phyloP scores from a whole-genome alignment of 2,329 filamentous ascomycete genomes.

The Hymenoscyphus occultus region DNA sequence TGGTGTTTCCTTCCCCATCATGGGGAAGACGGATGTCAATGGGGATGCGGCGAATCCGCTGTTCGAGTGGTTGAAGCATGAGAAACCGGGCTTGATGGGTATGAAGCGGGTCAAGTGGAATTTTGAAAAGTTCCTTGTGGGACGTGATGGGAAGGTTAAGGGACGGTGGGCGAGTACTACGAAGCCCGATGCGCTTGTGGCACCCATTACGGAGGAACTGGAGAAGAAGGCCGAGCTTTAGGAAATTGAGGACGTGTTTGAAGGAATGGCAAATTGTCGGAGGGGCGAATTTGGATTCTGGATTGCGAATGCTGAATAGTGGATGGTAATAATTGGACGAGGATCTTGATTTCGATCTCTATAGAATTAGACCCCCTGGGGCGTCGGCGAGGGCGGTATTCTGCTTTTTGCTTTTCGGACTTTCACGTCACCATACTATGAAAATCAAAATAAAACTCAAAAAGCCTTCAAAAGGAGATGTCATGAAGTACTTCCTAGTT shows the following conservation, averaged over 20 bases:
- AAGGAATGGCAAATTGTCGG: no score
- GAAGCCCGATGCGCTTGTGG: slow-evolving; percentile 79
- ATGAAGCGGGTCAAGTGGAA: slow-evolving; percentile 98
- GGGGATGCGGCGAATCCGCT: slow-evolving; percentile 76
- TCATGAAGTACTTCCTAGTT: no score
- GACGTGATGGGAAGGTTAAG: slow-evolving; percentile 80
- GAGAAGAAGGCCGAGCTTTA: slow-evolving; percentile 13
- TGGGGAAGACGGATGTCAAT: slow-evolving; percentile 93
- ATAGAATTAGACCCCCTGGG: no score
- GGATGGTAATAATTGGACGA: no score
- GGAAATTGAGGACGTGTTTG: background rate
- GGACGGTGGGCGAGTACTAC: slow-evolving; percentile 83
- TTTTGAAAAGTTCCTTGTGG: slow-evolving; percentile 97
- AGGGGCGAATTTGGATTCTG: background rate
- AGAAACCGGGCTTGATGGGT: slow-evolving; percentile 80
- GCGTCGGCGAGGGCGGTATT: no score
- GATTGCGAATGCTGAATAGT: background rate
- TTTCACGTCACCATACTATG: no score
- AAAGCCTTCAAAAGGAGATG: no score
- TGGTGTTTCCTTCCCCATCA: slow-evolving; percentile 30
- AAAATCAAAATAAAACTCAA: no score
- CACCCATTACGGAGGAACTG: slow-evolving; percentile 67
- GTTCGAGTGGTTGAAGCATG: slow-evolving; percentile 70
- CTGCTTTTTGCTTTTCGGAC: no score
- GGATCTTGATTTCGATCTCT: no score